phyloP scores from a whole-genome alignment of 1,284 basidiomycete genomes.

The Rhodotorula sp. region DNA sequence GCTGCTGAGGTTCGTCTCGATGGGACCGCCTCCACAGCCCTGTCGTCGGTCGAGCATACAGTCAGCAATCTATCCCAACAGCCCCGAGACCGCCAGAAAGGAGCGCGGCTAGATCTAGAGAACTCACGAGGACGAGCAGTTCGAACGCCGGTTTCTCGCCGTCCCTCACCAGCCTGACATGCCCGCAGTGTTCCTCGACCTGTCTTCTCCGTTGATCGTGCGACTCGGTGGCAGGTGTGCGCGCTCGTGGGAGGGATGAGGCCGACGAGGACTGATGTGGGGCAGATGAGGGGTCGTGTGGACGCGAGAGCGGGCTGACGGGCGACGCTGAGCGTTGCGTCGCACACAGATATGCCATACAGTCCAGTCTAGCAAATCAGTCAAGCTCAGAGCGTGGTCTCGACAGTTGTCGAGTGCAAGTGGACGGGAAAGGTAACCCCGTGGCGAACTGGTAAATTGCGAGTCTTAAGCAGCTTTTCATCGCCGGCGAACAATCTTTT shows the following conservation, averaged over 20 bases:
- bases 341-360: too few relatives aligned
- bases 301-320: too few relatives aligned
- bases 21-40: conserved; percentile 52
- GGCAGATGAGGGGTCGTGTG: not conserved
- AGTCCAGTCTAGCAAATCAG: too few relatives aligned
- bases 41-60: conserved; percentile 16
- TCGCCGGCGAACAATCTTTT: too few relatives aligned
- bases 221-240: not conserved
- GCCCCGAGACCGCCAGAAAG: not conserved
- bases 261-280: not conserved
- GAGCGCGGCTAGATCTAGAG: not conserved
- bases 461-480: too few relatives aligned
- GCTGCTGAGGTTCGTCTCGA: conserved; percentile 50
- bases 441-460: too few relatives aligned
- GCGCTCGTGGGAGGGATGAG: not conserved
- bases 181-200: not conserved
- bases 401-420: too few relatives aligned
- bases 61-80: fast-evolving
- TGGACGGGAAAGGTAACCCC: too few relatives aligned
- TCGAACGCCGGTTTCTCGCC: not conserved
- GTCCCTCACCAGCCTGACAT: not conserved
- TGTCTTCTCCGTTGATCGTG: not conserved
- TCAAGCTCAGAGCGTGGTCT: too few relatives aligned
- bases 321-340: too few relatives aligned
- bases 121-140: conserved; percentile 12